A percentile compares a stretch with the other conserved stretches of the same genome.
These are phyloP conservation scores for Articulospora tetracladia DNA, from an alignment of 495 filamentous ascomycete species.

Conservation along the genomic window DNA sequence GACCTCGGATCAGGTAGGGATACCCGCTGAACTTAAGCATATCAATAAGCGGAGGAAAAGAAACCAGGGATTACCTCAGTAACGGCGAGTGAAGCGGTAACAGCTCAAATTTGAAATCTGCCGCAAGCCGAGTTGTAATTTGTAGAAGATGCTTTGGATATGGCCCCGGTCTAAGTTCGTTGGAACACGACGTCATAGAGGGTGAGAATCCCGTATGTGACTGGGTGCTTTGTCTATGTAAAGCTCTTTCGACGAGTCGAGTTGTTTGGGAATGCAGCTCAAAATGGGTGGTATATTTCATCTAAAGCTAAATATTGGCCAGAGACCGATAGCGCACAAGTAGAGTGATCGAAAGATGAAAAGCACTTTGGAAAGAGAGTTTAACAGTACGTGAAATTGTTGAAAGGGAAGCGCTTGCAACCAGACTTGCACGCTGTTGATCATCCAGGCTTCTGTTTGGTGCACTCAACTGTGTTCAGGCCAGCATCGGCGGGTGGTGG, in stretches of 20 bases:
- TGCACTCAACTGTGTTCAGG: constrained; percentile 49
- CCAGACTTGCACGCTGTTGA: constrained; percentile 51
- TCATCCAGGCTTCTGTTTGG: constrained; percentile 53
- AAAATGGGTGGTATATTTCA: constrained; percentile 71
- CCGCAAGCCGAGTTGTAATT: constrained; percentile 59
- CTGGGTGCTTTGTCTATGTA: constrained; percentile 44
- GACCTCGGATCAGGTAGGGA: constrained; percentile 66
- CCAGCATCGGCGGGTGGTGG: constrained; percentile 56
- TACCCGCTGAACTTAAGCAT: constrained; percentile 74
- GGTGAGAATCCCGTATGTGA: constrained; percentile 58
- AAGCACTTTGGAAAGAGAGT: constrained; percentile 72
- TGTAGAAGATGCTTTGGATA: constrained; percentile 60
- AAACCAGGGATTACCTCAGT: constrained; percentile 68
- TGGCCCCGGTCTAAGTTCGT: constrained; percentile 51
- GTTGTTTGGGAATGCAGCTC: constrained; percentile 70
- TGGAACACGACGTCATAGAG: constrained; percentile 59
- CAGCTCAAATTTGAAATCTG: constrained; percentile 73
- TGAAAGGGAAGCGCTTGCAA: constrained; percentile 69
- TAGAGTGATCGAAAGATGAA: constrained; percentile 72
- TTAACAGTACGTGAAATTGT: constrained; percentile 74
- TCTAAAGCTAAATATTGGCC: constrained; percentile 70
- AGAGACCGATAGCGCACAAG: constrained; percentile 72
- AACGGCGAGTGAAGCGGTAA: constrained; percentile 69
- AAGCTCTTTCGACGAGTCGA: constrained; percentile 63
- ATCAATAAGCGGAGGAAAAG: constrained; percentile 74